Conservation (phyloP, 768 basidiomycete species). For the Boletus sp. region DNA sequence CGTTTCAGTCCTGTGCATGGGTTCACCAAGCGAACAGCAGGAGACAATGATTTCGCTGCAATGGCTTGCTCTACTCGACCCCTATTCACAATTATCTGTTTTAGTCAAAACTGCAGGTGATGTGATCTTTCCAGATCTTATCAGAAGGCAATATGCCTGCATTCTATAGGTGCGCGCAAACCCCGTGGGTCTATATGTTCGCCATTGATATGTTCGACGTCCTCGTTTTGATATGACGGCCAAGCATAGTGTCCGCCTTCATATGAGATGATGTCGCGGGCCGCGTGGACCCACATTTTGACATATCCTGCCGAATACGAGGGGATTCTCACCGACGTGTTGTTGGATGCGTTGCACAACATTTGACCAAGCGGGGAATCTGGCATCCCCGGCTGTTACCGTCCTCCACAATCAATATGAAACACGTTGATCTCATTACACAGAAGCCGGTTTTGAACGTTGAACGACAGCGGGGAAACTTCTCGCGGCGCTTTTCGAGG, state of each 20-base stretch:
- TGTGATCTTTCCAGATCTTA: conserved; percentile 17
- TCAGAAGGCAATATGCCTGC: conserved; percentile 18
- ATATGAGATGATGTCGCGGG: conserved; percentile 1
- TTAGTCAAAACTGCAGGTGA: conserved; percentile 9
- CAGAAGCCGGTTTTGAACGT: conserved; percentile 5
- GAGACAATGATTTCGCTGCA: background rate
- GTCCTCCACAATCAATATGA: conserved; percentile 3
- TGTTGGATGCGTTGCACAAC: conserved; percentile 5
- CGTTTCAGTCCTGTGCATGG: background rate
- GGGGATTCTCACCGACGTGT: background rate
- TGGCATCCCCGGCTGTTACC: conserved; percentile 1
- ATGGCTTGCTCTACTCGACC: conserved; percentile 4
- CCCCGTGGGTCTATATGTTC: conserved; percentile 13
- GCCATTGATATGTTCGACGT: conserved; percentile 7
- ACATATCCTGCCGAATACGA: conserved; percentile 1
- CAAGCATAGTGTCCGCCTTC: background rate
- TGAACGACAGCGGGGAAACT: conserved; percentile 7
- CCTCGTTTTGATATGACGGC: conserved; percentile 25
- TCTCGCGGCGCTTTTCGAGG: conserved; percentile 9
- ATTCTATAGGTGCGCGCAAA: conserved; percentile 10
- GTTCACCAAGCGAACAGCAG: conserved; percentile 8
- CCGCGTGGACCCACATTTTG: background rate
- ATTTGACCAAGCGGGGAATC: background rate
- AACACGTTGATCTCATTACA: conserved; percentile 12
- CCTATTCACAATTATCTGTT: conserved; percentile 9